phyloP scores from a whole-genome alignment of 2,329 filamentous ascomycete species.

The Beauveria rudraprayagi region DNA sequence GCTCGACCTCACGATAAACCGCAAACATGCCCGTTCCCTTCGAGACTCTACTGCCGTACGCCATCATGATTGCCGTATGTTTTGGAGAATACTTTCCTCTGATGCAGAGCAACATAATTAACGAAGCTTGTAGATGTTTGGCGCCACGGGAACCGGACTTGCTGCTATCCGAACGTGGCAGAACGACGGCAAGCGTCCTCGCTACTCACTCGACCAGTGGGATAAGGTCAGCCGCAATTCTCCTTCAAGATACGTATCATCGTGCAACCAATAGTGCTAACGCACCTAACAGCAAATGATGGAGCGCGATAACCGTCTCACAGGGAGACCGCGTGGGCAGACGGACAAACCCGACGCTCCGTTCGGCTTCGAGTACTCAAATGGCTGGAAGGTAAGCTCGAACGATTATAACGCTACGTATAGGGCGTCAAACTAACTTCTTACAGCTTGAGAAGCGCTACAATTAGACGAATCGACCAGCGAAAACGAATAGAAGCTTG shows the following conservation, averaged over 20 bases:
- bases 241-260: neutral
- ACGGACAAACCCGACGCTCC: conserved; percentile 47
- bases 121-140: conserved; percentile 48
- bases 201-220: conserved; percentile 56
- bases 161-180: conserved; percentile 48
- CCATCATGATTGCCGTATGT: conserved; percentile 54
- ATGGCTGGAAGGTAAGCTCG: conserved; percentile 52
- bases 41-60: conserved; percentile 56
- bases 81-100: conserved; percentile 8
- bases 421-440: neutral
- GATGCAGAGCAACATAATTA: conserved; percentile 14
- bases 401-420: conserved; percentile 3
- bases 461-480: conserved; percentile 25
- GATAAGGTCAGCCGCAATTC: conserved; percentile 41
- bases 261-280: conserved; percentile 19
- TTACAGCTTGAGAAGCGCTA: conserved; percentile 47
- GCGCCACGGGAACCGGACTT: conserved; percentile 49
- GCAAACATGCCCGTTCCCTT: conserved; percentile 53
- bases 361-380: conserved; percentile 53
- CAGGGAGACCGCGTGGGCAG: conserved; percentile 51
- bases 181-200: conserved; percentile 53
- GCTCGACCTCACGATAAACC: conserved; percentile 25
- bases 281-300: conserved; percentile 51
- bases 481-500: neutral
- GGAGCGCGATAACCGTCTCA: conserved; percentile 55